phyloP scores from a whole-genome alignment of 495 filamentous ascomycete species.

The Gamarada debralockiae region DNA sequence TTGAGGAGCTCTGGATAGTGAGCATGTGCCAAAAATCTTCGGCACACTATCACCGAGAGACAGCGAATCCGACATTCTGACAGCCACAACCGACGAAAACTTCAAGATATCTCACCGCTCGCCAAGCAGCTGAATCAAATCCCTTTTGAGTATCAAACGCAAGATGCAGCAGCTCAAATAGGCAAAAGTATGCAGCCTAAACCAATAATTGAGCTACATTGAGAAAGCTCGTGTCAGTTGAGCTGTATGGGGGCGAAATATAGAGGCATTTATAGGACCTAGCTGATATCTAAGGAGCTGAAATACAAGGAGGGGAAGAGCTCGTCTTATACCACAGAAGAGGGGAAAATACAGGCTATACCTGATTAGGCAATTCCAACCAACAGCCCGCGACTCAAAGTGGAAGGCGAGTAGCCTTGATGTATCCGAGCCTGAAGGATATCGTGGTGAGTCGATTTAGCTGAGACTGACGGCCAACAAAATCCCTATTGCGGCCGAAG shows the following conservation, averaged over 20 bases:
- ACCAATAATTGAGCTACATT: not conserved
- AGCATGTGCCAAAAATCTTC: too few species aligned
- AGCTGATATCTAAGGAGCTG: too few species aligned
- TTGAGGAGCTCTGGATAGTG: too few species aligned
- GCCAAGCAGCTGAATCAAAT: not conserved
- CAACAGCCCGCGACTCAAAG: not conserved
- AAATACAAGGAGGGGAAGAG: too few species aligned
- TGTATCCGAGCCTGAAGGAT: not conserved
- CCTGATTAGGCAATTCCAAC: too few species aligned
- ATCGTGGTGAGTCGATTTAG: not conserved
- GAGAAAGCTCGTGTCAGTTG: too few species aligned
- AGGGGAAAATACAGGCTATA: too few species aligned
- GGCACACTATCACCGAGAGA: too few species aligned
- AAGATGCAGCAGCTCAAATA: constrained; percentile 1
- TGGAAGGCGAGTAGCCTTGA: not conserved
- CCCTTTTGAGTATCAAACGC: constrained; percentile 1
- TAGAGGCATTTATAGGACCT: too few species aligned
- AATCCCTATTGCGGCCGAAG: not conserved
- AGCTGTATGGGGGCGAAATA: too few species aligned
- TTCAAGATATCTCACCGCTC: not conserved
- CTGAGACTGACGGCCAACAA: not conserved
- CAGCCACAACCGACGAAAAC: not conserved
- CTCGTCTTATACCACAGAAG: too few species aligned
- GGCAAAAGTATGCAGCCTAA: constrained; percentile 2
- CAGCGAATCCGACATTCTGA: too few species aligned